Percentiles rank a stretch among this genome's conserved stretches.
Conservation (phyloP, 345 rosid genomes). For the Lepidium didymum region DNA sequence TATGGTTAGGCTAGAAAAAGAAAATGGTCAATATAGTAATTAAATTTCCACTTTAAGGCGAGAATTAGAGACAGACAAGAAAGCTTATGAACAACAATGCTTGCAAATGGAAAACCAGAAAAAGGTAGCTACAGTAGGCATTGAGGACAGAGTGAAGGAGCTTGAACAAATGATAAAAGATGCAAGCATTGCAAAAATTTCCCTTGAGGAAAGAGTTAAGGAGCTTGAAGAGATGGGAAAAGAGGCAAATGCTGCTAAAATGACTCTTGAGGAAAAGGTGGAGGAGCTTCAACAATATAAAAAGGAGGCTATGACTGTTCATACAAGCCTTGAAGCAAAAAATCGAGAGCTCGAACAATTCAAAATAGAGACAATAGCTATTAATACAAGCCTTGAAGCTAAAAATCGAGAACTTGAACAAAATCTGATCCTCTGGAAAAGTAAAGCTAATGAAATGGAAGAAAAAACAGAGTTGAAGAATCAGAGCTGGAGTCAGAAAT, state of each 20-base stretch:
- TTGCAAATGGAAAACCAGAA: slow-evolving; percentile 49
- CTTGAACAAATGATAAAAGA: slow-evolving; percentile 55
- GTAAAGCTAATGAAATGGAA: slow-evolving; percentile 43
- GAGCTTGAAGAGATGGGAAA: slow-evolving; percentile 56
- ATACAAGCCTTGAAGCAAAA: slow-evolving; percentile 33
- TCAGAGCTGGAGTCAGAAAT: slow-evolving; percentile 53
- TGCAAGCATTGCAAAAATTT: slow-evolving; percentile 34
- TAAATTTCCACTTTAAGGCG: slow-evolving; percentile 37
- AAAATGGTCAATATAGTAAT: slow-evolving; percentile 23
- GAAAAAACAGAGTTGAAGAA: slow-evolving; percentile 34
- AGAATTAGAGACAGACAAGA: slow-evolving; percentile 45
- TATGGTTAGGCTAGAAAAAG: slow-evolving; percentile 24
- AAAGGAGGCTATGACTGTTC: slow-evolving; percentile 33
- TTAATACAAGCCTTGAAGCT: slow-evolving; percentile 29
- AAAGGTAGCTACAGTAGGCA: slow-evolving; percentile 32
- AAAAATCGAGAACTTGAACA: slow-evolving; percentile 45
- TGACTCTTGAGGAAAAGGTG: slow-evolving; percentile 33
- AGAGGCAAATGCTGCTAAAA: slow-evolving; percentile 35
- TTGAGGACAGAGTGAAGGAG: slow-evolving; percentile 38
- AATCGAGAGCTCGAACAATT: slow-evolving; percentile 40
- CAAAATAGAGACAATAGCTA: slow-evolving; percentile 39
- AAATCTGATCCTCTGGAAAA: slow-evolving; percentile 38
- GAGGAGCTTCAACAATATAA: slow-evolving; percentile 30
- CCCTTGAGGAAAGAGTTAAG: slow-evolving; percentile 35
- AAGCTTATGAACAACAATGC: slow-evolving; percentile 41